phyloP scores from a whole-genome alignment of 1,139 yeast species.

The Hansenula lynferdii region DNA sequence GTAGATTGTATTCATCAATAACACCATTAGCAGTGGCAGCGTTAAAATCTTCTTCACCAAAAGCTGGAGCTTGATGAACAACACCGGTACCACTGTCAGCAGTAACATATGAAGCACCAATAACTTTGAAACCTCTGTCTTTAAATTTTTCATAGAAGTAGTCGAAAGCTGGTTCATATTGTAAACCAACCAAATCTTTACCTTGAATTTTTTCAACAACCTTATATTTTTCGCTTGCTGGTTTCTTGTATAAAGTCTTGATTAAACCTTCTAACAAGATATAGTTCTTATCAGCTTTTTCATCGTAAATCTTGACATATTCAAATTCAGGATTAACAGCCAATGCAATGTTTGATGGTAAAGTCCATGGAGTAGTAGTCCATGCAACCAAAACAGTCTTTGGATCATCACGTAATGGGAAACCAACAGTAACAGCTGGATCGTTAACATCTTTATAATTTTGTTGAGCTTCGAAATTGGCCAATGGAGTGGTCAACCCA shows the following conservation, averaged over 20 bases:
- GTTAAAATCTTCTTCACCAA: conserved; percentile 97
- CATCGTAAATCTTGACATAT: conserved; percentile 88
- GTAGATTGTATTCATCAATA: conserved; percentile 58
- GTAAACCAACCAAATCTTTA: conserved; percentile 68
- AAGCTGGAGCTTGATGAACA: conserved; percentile 97
- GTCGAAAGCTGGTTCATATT: conserved; percentile 78
- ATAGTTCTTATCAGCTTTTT: conserved; percentile 73
- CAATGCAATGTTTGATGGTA: conserved; percentile 89
- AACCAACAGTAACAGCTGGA: conserved; percentile 93
- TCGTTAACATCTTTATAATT: conserved; percentile 96
- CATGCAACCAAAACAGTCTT: conserved; percentile 87
- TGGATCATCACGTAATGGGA: conserved; percentile 76
- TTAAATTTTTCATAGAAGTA: conserved; percentile 74
- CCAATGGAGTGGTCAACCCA: conserved; percentile 92
- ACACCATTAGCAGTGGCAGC: conserved; percentile 76
- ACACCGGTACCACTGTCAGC: conserved; percentile 98
- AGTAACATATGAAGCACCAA: conserved; percentile 79
- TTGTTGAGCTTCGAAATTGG: conserved; percentile 97
- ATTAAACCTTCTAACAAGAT: conserved; percentile 80
- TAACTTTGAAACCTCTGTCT: conserved; percentile 77
- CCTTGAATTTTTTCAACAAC: conserved; percentile 79
- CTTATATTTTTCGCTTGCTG: conserved; percentile 83
- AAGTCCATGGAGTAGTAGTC: conserved; percentile 99
- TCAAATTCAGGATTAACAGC: conserved; percentile 91
- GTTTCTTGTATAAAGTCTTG: conserved; percentile 86